A percentile compares a stretch with the other conserved stretches of the same genome.
Evolutionary conservation across 208 protist genomes (phyloP).

Genomic region (Strigomonas galati): DNA sequence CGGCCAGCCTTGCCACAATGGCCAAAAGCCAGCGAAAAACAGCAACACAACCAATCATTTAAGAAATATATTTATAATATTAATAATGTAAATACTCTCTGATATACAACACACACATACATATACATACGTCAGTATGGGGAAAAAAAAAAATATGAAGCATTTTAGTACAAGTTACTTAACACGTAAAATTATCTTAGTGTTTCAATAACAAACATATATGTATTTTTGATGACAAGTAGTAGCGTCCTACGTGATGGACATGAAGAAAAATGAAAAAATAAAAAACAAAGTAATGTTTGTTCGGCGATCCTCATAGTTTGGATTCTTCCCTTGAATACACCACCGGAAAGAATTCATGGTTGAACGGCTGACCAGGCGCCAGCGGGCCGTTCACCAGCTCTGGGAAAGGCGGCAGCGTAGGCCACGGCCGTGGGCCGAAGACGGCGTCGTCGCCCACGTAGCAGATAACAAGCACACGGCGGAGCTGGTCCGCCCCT

Average conservation of each 20-base stretch:
- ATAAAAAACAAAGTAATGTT: conserved; percentile 17
- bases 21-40: conserved; percentile 10
- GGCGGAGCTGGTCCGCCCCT: conserved; percentile 28
- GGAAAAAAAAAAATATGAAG: conserved; percentile 3
- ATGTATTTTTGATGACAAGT: conserved; percentile 2
- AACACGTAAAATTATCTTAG: no score
- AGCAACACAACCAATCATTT: no score
- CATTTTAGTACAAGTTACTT: no score
- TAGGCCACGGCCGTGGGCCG: conserved; percentile 35
- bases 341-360: conserved; percentile 27
- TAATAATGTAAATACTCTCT: no score
- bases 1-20: no score
- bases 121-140: neutral
- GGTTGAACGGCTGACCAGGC: conserved; percentile 14
- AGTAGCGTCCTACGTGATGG: no score
- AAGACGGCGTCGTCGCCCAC: conserved; percentile 34
- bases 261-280: conserved; percentile 14
- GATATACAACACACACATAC: no score
- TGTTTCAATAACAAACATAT: no score
- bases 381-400: conserved; percentile 21
- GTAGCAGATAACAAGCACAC: conserved; percentile 38
- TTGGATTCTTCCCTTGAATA: conserved; percentile 10
- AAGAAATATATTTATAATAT: no score
- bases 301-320: neutral
- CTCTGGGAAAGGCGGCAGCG: conserved; percentile 32